Conservation (phyloP, 2,329 filamentous ascomycete genomes). For the Pestalotiopsis fici region DNA sequence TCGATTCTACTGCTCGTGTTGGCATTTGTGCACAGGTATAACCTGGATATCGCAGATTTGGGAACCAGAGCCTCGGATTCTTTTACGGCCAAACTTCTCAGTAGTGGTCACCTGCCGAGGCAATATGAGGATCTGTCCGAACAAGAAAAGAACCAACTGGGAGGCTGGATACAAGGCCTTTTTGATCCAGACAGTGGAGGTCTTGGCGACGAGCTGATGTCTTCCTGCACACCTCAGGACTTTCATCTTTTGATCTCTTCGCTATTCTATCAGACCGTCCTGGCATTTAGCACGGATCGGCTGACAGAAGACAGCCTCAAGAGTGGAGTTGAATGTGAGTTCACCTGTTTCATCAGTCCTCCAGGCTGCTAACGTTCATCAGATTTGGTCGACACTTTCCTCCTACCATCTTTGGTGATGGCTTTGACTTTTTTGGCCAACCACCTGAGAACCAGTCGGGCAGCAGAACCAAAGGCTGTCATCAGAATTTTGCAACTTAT, state of each 20-base stretch:
- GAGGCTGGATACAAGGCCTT: slow-evolving; percentile 75
- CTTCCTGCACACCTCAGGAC: slow-evolving; percentile 78
- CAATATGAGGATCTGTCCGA: slow-evolving; percentile 61
- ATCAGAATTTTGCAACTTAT: slow-evolving; percentile 74
- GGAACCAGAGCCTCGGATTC: slow-evolving; percentile 61
- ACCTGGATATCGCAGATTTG: slow-evolving; percentile 64
- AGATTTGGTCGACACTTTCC: slow-evolving; percentile 78
- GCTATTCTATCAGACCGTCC: slow-evolving; percentile 73
- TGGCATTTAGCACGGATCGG: slow-evolving; percentile 66
- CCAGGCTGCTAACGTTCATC: slow-evolving; percentile 14
- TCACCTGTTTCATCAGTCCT: slow-evolving; percentile 9
- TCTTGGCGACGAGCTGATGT: slow-evolving; percentile 78
- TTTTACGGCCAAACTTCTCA: slow-evolving; percentile 69
- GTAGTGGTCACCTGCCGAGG: slow-evolving; percentile 57
- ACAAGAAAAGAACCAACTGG: slow-evolving; percentile 66
- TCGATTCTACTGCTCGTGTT: slow-evolving; percentile 73
- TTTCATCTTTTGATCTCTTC: slow-evolving; percentile 80
- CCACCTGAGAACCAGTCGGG: slow-evolving; percentile 67
- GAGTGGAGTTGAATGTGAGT: slow-evolving; percentile 73
- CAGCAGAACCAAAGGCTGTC: slow-evolving; percentile 65
- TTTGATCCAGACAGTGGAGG: slow-evolving; percentile 75
- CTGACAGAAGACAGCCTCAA: slow-evolving; percentile 72
- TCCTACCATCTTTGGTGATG: slow-evolving; percentile 76
- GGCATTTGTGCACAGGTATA: slow-evolving; percentile 76
- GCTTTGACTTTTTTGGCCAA: slow-evolving; percentile 72